Evolutionary conservation across 352 stramenopile genomes (phyloP).

Genomic region (Globisporangium megalacanthum): DNA sequence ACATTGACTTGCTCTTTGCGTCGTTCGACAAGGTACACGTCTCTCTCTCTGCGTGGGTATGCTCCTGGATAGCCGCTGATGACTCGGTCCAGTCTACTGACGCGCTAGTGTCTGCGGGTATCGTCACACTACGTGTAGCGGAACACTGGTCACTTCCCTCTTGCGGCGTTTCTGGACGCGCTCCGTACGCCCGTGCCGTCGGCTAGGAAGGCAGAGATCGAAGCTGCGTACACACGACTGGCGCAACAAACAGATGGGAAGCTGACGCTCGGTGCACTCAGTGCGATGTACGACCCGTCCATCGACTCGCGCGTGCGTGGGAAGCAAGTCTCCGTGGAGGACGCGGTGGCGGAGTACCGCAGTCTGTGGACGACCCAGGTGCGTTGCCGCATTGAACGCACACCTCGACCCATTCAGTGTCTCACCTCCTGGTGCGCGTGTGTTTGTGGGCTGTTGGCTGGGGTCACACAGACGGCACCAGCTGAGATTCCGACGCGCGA

Average conservation of each 20-base stretch:
- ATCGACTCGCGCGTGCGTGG: slow-evolving; percentile 54
- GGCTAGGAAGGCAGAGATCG: slow-evolving; percentile 30
- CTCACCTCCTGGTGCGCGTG: background rate
- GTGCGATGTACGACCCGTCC: slow-evolving; percentile 40
- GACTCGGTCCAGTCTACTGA: background rate
- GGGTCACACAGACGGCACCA: slow-evolving; percentile 5
- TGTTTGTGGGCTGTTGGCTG: background rate
- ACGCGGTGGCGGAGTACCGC: slow-evolving; percentile 37
- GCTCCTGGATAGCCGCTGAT: background rate
- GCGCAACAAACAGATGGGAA: slow-evolving; percentile 21
- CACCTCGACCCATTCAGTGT: background rate
- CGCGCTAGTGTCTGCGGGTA: too few relatives aligned
- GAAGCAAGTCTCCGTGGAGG: slow-evolving; percentile 26
- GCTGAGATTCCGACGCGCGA: slow-evolving; percentile 39
- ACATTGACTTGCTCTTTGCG: slow-evolving; percentile 68
- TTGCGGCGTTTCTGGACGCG: slow-evolving; percentile 33
- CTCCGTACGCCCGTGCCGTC: slow-evolving; percentile 33
- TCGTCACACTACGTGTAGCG: slow-evolving; percentile 9
- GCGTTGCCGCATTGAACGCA: background rate
- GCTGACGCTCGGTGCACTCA: slow-evolving; percentile 41
- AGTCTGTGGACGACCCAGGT: slow-evolving; percentile 36
- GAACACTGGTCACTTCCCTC: slow-evolving; percentile 53
- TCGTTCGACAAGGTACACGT: slow-evolving; percentile 50
- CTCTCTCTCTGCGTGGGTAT: background rate
- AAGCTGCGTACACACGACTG: slow-evolving; percentile 41